Evolutionary conservation across 2,329 filamentous ascomycete species (phyloP).

Genomic region (Phaeosphaeria sp.): DNA sequence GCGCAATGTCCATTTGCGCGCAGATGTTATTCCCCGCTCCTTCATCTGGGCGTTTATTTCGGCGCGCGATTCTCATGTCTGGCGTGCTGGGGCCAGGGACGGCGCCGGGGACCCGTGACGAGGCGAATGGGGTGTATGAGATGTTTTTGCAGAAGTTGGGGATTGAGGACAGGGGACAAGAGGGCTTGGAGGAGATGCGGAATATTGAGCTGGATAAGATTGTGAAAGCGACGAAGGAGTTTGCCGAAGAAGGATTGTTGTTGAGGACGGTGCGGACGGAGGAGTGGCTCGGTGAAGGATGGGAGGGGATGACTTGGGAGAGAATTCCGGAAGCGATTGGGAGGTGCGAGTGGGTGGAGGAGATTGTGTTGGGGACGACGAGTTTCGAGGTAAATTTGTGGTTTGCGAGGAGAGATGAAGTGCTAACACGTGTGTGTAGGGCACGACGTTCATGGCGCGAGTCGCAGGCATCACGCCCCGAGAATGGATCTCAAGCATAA

Average conservation of each 20-base stretch:
- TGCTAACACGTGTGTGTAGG: not conserved
- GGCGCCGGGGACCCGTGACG: slow-evolving; percentile 9
- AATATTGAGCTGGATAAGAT: not conserved
- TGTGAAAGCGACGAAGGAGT: not conserved
- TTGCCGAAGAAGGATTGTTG: not conserved
- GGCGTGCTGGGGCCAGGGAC: slow-evolving; percentile 23
- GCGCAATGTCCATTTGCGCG: slow-evolving; percentile 39
- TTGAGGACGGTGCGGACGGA: not conserved
- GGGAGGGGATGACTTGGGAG: slow-evolving; percentile 27
- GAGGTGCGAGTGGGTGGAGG: slow-evolving; percentile 50
- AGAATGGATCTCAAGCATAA: slow-evolving; percentile 30
- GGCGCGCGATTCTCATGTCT: slow-evolving; percentile 27
- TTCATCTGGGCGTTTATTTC: slow-evolving; percentile 21
- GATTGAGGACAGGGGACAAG: slow-evolving; percentile 11
- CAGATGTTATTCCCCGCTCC: slow-evolving; percentile 26
- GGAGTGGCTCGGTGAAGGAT: not conserved
- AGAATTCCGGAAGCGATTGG: slow-evolving; percentile 17
- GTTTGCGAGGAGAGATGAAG: not conserved
- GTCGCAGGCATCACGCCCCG: slow-evolving; percentile 12
- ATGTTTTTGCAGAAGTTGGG: slow-evolving; percentile 27
- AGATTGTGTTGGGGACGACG: slow-evolving; percentile 50
- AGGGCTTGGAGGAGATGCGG: not conserved
- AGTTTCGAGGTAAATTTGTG: not conserved
- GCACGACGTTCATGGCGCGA: not conserved
- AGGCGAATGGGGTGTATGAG: slow-evolving; percentile 15